Evolutionary conservation across 305 asterid species (phyloP).

Genomic region (Fraxinus xanthoxyloides): DNA sequence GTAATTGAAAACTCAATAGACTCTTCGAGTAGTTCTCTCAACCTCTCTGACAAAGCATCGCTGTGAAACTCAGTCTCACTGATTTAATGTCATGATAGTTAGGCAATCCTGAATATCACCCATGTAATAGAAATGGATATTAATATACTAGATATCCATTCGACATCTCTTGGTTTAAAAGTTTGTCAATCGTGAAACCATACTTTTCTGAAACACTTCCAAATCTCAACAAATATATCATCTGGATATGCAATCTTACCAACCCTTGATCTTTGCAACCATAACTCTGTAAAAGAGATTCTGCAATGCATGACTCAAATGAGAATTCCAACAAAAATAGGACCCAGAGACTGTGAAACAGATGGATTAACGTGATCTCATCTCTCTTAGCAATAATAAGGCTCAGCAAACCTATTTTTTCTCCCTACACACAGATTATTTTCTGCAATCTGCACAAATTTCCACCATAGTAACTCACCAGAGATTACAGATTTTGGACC

Average conservation of each 20-base stretch:
- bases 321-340: background rate
- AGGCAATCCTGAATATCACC: background rate
- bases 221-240: background rate
- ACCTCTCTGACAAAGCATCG: background rate
- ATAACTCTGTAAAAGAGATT: background rate
- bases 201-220: background rate
- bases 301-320: background rate
- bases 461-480: background rate
- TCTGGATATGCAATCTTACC: background rate
- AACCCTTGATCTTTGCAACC: background rate
- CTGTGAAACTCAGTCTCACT: background rate
- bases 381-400: background rate
- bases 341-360: background rate
- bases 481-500: background rate
- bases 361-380: background rate
- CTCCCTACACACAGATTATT: background rate
- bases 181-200: background rate
- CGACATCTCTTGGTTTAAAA: background rate
- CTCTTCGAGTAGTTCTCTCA: background rate
- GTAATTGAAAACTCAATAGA: background rate
- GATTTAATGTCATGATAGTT: background rate
- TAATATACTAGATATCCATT: background rate
- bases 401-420: background rate
- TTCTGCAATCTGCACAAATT: background rate
- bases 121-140: background rate